A percentile compares a stretch with the other conserved stretches of the same genome.
Conservation (phyloP, 163 green algal genomes). For the Trebouxia gelatinosa region DNA sequence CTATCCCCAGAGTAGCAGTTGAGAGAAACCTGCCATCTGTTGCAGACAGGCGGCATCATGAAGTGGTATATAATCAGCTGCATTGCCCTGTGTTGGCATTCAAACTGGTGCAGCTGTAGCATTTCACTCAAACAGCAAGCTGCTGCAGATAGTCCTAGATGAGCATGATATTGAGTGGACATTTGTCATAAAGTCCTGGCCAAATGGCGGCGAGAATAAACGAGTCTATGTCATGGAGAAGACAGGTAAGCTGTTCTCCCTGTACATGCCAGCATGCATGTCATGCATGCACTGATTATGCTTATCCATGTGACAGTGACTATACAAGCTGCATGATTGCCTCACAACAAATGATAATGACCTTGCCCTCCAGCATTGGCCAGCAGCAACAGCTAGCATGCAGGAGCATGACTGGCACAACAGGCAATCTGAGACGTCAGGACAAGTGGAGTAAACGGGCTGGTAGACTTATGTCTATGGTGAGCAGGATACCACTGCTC, state of each 20-base stretch:
- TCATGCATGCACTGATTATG: too few relatives aligned
- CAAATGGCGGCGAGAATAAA: conserved; percentile 70
- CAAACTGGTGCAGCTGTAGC: too few relatives aligned
- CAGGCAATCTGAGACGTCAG: too few relatives aligned
- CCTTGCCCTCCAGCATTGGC: too few relatives aligned
- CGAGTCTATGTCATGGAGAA: conserved; percentile 76
- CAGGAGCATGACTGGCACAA: too few relatives aligned
- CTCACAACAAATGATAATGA: too few relatives aligned
- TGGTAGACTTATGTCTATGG: too few relatives aligned
- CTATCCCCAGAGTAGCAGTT: conserved; percentile 69
- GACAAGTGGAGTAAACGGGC: too few relatives aligned
- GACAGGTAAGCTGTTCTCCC: conserved; percentile 30
- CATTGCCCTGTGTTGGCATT: neutral
- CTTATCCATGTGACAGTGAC: too few relatives aligned
- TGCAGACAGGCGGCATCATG: conserved; percentile 39
- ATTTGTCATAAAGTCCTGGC: conserved; percentile 70
- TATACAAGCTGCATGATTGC: too few relatives aligned
- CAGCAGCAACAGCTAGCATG: too few relatives aligned
- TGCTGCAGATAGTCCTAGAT: conserved; percentile 48
- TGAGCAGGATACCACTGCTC: too few relatives aligned
- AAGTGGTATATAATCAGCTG: conserved; percentile 10
- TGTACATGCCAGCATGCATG: neutral
- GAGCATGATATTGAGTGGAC: conserved; percentile 45
- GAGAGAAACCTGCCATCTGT: conserved; percentile 70
- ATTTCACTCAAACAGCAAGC: neutral